Evolutionary conservation across 495 filamentous ascomycete species (phyloP).

Genomic region (Penicillium lividum): DNA sequence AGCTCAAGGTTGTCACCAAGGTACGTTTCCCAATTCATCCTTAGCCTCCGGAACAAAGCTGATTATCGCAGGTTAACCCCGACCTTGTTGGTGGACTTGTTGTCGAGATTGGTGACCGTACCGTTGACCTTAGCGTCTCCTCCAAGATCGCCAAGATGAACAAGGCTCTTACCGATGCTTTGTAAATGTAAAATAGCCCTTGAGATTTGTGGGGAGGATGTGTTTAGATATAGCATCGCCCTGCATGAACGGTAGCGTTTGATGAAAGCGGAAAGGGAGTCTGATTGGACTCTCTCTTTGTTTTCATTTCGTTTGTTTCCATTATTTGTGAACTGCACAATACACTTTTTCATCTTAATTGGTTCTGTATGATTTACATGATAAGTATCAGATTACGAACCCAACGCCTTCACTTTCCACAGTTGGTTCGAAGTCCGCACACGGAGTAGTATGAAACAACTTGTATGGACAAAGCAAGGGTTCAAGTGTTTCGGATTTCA

Average conservation of each 20-base stretch:
- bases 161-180: constrained; percentile 93
- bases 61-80: constrained; percentile 70
- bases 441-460: no score
- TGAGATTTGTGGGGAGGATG: constrained; percentile 22
- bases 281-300: constrained; percentile 9
- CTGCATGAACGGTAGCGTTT: constrained; percentile 36
- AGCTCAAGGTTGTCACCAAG: constrained; percentile 93
- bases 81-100: constrained; percentile 92
- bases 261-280: constrained; percentile 20
- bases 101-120: constrained; percentile 96
- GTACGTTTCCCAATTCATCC: constrained; percentile 44
- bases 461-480: no score
- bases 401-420: not conserved
- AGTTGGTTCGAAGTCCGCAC: no score
- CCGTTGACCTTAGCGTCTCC: constrained; percentile 95
- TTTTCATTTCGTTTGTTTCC: constrained; percentile 31
- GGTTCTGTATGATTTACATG: not conserved
- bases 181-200: constrained; percentile 69
- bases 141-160: constrained; percentile 96
- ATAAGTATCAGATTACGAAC: not conserved
- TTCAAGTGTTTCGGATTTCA: no score
- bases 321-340: constrained; percentile 31
- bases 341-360: constrained; percentile 8
- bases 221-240: constrained; percentile 29
- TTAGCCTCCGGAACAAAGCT: not conserved